Evolutionary conservation across 441 rosid genomes (phyloP).

Genomic region (Viola pubescens): DNA sequence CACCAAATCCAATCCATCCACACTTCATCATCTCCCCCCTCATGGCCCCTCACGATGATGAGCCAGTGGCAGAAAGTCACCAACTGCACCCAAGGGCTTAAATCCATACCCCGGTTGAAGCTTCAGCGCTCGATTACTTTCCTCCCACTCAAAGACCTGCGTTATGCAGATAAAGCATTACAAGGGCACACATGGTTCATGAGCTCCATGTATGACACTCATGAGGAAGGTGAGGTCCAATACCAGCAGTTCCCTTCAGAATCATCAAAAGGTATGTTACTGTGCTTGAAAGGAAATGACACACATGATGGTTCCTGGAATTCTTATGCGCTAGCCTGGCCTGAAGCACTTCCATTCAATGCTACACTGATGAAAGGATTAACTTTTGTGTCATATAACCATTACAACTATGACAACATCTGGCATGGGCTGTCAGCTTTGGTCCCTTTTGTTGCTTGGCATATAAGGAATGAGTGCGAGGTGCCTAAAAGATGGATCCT

Average conservation of each 20-base stretch:
- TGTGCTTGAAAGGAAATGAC: conserved; percentile 56
- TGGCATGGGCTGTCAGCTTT: conserved; percentile 63
- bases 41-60: conserved; percentile 9
- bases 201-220: conserved; percentile 58
- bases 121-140: conserved; percentile 56
- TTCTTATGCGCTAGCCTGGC: conserved; percentile 59
- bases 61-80: conserved; percentile 18
- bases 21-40: conserved; percentile 15
- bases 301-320: conserved; percentile 67
- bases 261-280: conserved; percentile 36
- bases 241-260: conserved; percentile 57
- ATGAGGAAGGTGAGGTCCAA: conserved; percentile 51
- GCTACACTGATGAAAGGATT: conserved; percentile 42
- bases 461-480: conserved; percentile 36
- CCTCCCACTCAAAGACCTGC: conserved; percentile 60
- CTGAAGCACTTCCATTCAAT: conserved; percentile 41
- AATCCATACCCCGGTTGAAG: conserved; percentile 29
- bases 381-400: conserved; percentile 59
- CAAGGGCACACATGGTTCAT: conserved; percentile 78
- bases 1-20: conserved; percentile 39
- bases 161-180: conserved; percentile 36
- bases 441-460: conserved; percentile 63
- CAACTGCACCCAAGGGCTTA: conserved; percentile 10
- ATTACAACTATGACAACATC: conserved; percentile 48
- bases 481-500: conserved; percentile 50